A percentile compares a stretch with the other conserved stretches of the same genome.
Evolutionary conservation across 208 protist species (phyloP).

Genomic region (Jaenimonas drosophilae): DNA sequence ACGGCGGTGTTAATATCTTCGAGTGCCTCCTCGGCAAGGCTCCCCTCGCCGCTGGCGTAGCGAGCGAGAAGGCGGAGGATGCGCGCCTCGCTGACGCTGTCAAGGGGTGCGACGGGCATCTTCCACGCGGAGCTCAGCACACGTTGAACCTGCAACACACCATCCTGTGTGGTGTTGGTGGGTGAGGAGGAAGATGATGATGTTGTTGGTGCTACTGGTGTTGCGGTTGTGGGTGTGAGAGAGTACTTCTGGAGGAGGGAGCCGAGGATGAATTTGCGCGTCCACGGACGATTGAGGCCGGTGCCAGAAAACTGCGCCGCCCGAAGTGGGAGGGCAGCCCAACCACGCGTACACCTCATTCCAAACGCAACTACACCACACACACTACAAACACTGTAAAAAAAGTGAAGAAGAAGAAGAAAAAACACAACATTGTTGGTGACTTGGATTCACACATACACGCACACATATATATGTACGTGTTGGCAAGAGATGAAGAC

Average conservation of each 20-base stretch:
- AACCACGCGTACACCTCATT: no score
- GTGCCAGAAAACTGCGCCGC: constrained; percentile 54
- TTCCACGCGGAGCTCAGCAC: constrained; percentile 45
- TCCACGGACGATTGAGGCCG: constrained; percentile 46
- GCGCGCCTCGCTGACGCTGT: constrained; percentile 46
- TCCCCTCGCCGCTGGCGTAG: constrained; percentile 56
- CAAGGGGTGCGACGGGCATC: constrained; percentile 44
- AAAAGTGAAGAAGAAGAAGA: constrained; percentile 3
- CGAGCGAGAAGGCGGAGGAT: constrained; percentile 72
- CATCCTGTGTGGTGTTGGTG: background rate
- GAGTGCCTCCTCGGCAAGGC: constrained; percentile 47
- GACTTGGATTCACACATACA: no score
- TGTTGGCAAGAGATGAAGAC: no score
- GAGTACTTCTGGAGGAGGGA: constrained; percentile 64
- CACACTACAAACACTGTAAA: no score
- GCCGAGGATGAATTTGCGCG: constrained; percentile 73
- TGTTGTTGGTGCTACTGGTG: background rate
- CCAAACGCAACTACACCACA: no score
- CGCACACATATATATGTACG: no score
- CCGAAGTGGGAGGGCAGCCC: no score
- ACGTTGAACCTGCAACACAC: constrained; percentile 49
- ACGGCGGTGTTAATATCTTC: constrained; percentile 39
- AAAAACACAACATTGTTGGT: no score
- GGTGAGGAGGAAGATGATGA: background rate
- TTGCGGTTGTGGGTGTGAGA: constrained; percentile 2